A percentile compares a stretch with the other conserved stretches of the same genome.
phyloP scores from a whole-genome alignment of 352 stramenopile genomes.

The Blastocystis sp. region DNA sequence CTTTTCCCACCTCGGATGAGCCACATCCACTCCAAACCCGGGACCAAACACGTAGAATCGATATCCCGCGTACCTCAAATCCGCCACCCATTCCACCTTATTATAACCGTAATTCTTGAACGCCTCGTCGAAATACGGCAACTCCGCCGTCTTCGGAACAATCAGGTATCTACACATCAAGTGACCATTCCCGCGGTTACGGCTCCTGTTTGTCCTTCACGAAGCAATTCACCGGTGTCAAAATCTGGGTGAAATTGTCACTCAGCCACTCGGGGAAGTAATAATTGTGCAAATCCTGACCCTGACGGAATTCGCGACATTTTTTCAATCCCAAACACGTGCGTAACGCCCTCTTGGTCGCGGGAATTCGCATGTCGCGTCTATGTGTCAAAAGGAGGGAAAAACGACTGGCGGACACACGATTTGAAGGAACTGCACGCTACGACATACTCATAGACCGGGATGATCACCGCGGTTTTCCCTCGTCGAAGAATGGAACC shows the following conservation, averaged over 20 bases:
- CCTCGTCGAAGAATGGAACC: background rate
- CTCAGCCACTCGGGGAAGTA: slow-evolving; percentile 44
- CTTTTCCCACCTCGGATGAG: slow-evolving; percentile 5
- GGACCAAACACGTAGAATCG: slow-evolving; percentile 30
- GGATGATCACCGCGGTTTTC: slow-evolving; percentile 15
- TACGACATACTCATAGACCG: slow-evolving; percentile 14
- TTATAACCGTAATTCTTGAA: slow-evolving; percentile 57
- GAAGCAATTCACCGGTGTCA: slow-evolving; percentile 15
- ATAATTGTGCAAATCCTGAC: slow-evolving; percentile 53
- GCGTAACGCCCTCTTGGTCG: background rate
- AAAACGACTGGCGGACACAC: background rate
- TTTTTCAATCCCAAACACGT: background rate
- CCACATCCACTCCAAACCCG: slow-evolving; percentile 28
- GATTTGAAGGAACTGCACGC: background rate
- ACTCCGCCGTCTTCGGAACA: background rate
- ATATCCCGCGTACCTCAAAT: slow-evolving; percentile 21
- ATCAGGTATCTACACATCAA: slow-evolving; percentile 39
- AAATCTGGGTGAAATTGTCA: background rate
- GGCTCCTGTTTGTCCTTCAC: slow-evolving; percentile 53
- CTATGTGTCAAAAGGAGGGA: background rate
- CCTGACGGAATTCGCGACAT: slow-evolving; percentile 38
- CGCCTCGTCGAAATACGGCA: slow-evolving; percentile 22
- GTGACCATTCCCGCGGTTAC: background rate
- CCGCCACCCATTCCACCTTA: slow-evolving; percentile 35
- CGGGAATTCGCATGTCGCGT: background rate